Percentiles rank a stretch among this genome's conserved stretches.
These are phyloP conservation scores for Micractinium conductrix DNA, from an alignment of 139 green algal species.

Conservation along the genomic window DNA sequence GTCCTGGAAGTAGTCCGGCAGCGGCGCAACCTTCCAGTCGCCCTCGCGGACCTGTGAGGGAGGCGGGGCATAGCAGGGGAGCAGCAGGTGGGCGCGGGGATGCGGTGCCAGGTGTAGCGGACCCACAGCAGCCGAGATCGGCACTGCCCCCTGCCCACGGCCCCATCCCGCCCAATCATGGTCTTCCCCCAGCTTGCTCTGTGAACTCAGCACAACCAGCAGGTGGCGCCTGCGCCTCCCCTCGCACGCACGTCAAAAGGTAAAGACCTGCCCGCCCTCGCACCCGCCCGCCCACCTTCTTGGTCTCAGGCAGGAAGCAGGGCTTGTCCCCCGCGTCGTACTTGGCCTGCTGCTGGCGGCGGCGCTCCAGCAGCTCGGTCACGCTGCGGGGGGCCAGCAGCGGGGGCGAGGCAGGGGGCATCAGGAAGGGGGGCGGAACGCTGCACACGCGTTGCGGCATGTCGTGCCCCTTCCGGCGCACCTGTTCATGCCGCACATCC, in stretches of 20 bases:
- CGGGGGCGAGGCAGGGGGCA: background rate
- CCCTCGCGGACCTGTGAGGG: slow-evolving; percentile 57
- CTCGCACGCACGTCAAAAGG: too few relatives aligned
- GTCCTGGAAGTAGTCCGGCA: slow-evolving; percentile 78
- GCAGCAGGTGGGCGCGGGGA: background rate
- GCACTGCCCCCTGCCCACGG: too few relatives aligned
- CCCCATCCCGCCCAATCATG: too few relatives aligned
- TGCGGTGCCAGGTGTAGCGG: too few relatives aligned
- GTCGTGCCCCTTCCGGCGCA: too few relatives aligned
- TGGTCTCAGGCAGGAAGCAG: slow-evolving; percentile 79
- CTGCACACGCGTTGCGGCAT: too few relatives aligned
- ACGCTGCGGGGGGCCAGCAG: slow-evolving; percentile 42
- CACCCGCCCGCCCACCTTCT: slow-evolving; percentile 5
- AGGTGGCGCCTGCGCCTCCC: too few relatives aligned
- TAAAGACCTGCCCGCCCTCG: too few relatives aligned
- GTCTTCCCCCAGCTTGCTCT: too few relatives aligned
- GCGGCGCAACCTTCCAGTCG: slow-evolving; percentile 73
- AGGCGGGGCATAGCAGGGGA: background rate
- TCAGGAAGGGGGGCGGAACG: background rate
- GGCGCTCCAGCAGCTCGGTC: slow-evolving; percentile 69
- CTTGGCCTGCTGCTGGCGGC: slow-evolving; percentile 61
- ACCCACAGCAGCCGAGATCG: too few relatives aligned
- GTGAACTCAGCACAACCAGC: too few relatives aligned
- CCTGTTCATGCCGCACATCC: too few relatives aligned
- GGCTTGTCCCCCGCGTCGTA: slow-evolving; percentile 67